phyloP scores from a whole-genome alignment of 768 basidiomycete species.

The Rhizopogon vinicolor region DNA sequence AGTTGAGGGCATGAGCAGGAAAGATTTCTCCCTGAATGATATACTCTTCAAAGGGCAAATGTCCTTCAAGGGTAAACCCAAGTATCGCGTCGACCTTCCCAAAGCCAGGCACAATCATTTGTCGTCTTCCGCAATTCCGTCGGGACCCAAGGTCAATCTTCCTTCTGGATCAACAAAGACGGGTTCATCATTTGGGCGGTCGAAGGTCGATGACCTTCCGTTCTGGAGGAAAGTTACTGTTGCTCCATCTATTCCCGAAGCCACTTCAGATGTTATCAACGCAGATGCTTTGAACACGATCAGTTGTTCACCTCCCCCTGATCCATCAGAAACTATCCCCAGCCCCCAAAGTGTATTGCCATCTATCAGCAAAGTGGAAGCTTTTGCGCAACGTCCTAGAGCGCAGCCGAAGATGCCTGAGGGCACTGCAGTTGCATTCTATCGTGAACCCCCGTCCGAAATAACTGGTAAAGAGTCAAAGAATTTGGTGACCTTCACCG shows the following conservation, averaged over 20 bases:
- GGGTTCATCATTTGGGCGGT: slow-evolving; percentile 17
- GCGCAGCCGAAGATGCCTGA: slow-evolving; percentile 68
- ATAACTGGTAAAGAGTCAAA: slow-evolving; percentile 42
- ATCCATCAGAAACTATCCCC: slow-evolving; percentile 24
- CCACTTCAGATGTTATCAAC: slow-evolving; percentile 12
- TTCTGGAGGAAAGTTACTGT: slow-evolving; percentile 34
- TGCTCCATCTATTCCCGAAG: slow-evolving; percentile 9
- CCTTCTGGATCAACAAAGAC: slow-evolving; percentile 23
- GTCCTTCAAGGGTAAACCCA: slow-evolving; percentile 26
- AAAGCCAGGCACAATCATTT: slow-evolving; percentile 4
- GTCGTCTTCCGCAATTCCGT: slow-evolving; percentile 3
- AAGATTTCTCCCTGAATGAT: slow-evolving; percentile 62
- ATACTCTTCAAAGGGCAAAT: slow-evolving; percentile 51
- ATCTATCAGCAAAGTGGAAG: slow-evolving; percentile 11
- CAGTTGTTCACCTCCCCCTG: slow-evolving; percentile 67
- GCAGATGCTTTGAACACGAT: slow-evolving; percentile 41
- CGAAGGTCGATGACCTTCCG: slow-evolving; percentile 28
- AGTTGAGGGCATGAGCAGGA: slow-evolving; percentile 55
- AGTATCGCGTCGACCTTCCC: slow-evolving; percentile 35
- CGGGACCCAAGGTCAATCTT: slow-evolving; percentile 34
- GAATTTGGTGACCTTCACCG: slow-evolving; percentile 65
- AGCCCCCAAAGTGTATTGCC: slow-evolving; percentile 30
- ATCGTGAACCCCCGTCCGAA: slow-evolving; percentile 59
- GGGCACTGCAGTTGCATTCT: slow-evolving; percentile 70
- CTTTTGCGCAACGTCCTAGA: slow-evolving; percentile 36